These are phyloP conservation scores for Auxenochlorella protothecoides DNA, from an alignment of 139 green algal genomes.

Conservation along the genomic window DNA sequence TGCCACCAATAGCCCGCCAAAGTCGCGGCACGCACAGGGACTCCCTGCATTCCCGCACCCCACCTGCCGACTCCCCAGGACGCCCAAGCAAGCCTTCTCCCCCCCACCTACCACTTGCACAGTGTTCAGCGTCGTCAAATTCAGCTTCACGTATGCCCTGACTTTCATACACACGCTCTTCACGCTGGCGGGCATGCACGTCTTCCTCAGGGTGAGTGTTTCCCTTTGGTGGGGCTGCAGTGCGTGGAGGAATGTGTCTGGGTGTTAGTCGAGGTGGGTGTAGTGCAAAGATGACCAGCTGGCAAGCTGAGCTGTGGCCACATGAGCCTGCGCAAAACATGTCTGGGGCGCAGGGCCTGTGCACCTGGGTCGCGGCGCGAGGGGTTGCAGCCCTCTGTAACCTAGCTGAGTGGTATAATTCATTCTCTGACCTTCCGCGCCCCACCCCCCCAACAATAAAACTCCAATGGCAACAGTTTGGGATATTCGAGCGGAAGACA, in stretches of 20 bases:
- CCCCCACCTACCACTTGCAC: background rate
- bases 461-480: background rate
- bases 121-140: slow-evolving; percentile 55
- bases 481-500: slow-evolving; percentile 51
- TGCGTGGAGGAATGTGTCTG: too few species aligned
- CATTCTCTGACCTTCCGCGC: background rate
- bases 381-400: background rate
- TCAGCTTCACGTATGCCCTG: slow-evolving; percentile 66
- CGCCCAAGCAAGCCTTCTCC: too few species aligned
- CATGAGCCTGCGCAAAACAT: background rate
- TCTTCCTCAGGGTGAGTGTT: slow-evolving; percentile 8
- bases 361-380: background rate
- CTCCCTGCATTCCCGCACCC: background rate
- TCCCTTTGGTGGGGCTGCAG: background rate
- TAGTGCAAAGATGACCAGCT: too few species aligned
- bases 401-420: background rate
- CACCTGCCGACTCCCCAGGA: too few species aligned
- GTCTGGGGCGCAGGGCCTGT: background rate
- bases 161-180: slow-evolving; percentile 76
- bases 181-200: slow-evolving; percentile 50
- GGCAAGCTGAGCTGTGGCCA: too few species aligned
- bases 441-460: background rate
- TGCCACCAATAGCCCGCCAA: too few species aligned
- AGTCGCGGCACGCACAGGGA: too few species aligned
- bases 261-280: too few species aligned